A percentile compares a stretch with the other conserved stretches of the same genome.
phyloP scores from a whole-genome alignment of 768 basidiomycete genomes.

The Chalciporus chontae region DNA sequence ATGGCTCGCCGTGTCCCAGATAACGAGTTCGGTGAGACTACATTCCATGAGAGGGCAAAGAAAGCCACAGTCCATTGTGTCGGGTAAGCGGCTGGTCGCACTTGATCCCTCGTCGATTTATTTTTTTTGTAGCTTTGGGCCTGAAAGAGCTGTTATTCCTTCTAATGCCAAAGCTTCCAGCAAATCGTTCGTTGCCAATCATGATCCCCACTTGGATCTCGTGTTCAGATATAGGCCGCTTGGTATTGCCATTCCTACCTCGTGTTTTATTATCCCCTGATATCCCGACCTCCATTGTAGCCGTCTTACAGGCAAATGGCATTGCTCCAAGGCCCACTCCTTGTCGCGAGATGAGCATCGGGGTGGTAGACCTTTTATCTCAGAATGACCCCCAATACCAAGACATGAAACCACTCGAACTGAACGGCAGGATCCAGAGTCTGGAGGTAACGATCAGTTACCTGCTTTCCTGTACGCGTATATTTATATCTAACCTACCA shows the following conservation, averaged over 20 bases:
- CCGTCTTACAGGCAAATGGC: constrained; percentile 16
- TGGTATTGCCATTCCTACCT: constrained; percentile 1
- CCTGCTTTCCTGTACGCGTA: not conserved
- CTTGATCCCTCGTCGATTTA: not conserved
- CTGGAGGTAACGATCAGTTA: constrained; percentile 5
- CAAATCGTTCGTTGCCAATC: not conserved
- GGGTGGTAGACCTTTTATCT: not conserved
- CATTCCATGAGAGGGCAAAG: constrained; percentile 20
- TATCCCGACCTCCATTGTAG: constrained; percentile 4
- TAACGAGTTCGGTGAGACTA: not conserved
- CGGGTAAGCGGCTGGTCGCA: constrained; percentile 4
- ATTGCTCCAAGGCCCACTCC: constrained; percentile 9
- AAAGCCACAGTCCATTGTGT: constrained; percentile 20
- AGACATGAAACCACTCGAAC: constrained; percentile 1
- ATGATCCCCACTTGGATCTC: constrained; percentile 10
- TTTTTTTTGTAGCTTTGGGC: constrained; percentile 12
- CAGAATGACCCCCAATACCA: not conserved
- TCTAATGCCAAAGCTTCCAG: no score
- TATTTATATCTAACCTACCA: not conserved
- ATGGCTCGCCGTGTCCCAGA: no score
- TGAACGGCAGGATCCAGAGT: not conserved
- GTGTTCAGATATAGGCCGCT: constrained; percentile 21
- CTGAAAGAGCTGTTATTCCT: not conserved
- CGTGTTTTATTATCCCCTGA: not conserved
- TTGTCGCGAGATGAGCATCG: not conserved